Conservation (phyloP, 2,329 filamentous ascomycete genomes). For the Orbilia quercus region DNA sequence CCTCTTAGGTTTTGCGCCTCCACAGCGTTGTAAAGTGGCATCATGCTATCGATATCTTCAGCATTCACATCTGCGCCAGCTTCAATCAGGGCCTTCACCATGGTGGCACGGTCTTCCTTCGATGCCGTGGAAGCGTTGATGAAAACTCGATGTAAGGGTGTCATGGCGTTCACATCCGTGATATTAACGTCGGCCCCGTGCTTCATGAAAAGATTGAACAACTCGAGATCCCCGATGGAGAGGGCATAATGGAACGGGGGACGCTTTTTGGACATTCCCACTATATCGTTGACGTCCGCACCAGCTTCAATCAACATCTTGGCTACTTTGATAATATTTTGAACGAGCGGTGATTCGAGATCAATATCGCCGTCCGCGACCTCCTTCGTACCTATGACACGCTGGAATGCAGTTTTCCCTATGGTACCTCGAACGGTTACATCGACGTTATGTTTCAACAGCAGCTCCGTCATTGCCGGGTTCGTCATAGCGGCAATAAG, state of each 20-base stretch:
- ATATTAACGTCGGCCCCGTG: slow-evolving; percentile 26
- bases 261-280: slow-evolving; percentile 27
- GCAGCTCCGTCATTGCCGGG: slow-evolving; percentile 28
- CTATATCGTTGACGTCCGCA: slow-evolving; percentile 39
- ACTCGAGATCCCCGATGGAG: slow-evolving; percentile 24
- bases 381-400: slow-evolving; percentile 16
- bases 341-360: slow-evolving; percentile 22
- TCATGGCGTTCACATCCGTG: slow-evolving; percentile 15
- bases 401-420: slow-evolving; percentile 27
- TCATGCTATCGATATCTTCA: slow-evolving; percentile 51
- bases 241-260: slow-evolving; percentile 35
- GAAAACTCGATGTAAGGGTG: slow-evolving; percentile 39
- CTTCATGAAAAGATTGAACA: slow-evolving; percentile 46
- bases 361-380: slow-evolving; percentile 28
- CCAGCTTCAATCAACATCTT: slow-evolving; percentile 41
- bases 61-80: slow-evolving; percentile 51
- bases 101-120: slow-evolving; percentile 27
- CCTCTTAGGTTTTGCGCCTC: slow-evolving; percentile 47
- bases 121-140: slow-evolving; percentile 19
- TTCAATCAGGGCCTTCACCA: slow-evolving; percentile 44
- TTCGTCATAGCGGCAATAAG: slow-evolving; percentile 18
- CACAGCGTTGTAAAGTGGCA: slow-evolving; percentile 55
- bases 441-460: slow-evolving; percentile 36
- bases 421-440: slow-evolving; percentile 3
- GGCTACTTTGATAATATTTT: slow-evolving; percentile 16